These are phyloP conservation scores for Phellopilus nigrolimitatus DNA, from an alignment of 1,284 basidiomycete species.

Conservation along the genomic window DNA sequence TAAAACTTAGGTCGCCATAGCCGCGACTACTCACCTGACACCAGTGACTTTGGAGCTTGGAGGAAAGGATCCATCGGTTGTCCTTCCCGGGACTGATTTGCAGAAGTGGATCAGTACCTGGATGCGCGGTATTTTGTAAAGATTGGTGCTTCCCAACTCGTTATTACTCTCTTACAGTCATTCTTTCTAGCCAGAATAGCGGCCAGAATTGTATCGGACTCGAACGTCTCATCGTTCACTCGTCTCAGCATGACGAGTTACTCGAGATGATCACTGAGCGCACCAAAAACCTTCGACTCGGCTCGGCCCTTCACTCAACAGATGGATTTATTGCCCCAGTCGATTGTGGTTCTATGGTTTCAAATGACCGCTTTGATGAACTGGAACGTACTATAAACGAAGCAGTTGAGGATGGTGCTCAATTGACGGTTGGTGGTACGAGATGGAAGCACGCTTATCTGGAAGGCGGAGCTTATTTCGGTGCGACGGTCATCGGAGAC, in stretches of 20 bases:
- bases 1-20: slow-evolving; percentile 61
- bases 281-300: slow-evolving; percentile 62
- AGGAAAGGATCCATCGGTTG: slow-evolving; percentile 77
- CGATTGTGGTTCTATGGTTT: slow-evolving; percentile 83
- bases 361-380: slow-evolving; percentile 58
- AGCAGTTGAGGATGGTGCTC: slow-evolving; percentile 72
- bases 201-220: slow-evolving; percentile 98
- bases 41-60: slow-evolving; percentile 91
- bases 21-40: slow-evolving; percentile 76
- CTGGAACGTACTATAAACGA: slow-evolving; percentile 68
- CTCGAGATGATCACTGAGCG: slow-evolving; percentile 60
- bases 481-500: slow-evolving; percentile 82
- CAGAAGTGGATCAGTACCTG: slow-evolving; percentile 65
- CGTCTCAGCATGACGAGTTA: slow-evolving; percentile 69
- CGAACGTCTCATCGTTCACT: slow-evolving; percentile 87
- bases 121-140: slow-evolving; percentile 88
- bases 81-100: slow-evolving; percentile 70
- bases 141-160: slow-evolving; percentile 21
- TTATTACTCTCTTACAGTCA: slow-evolving; percentile 2
- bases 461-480: slow-evolving; percentile 75
- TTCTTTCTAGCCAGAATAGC: slow-evolving; percentile 65
- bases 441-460: slow-evolving; percentile 61
- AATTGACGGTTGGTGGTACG: slow-evolving; percentile 63
- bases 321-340: slow-evolving; percentile 67
- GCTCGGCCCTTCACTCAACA: slow-evolving; percentile 57